These are phyloP conservation scores for Neofusicoccum sp. DNA, from an alignment of 2,329 filamentous ascomycete genomes.

Conservation along the genomic window DNA sequence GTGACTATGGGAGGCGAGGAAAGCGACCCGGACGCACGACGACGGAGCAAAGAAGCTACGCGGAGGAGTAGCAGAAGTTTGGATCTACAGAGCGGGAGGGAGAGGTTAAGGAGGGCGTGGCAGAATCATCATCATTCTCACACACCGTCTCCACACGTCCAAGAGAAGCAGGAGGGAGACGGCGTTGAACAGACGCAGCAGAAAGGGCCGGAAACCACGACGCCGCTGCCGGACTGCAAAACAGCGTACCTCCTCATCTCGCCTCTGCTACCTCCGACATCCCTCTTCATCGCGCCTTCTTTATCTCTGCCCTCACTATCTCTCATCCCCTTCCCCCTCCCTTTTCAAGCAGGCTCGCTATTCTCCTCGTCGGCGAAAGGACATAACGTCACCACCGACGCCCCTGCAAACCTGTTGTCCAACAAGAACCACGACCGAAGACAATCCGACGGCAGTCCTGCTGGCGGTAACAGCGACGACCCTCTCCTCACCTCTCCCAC, in stretches of 20 bases:
- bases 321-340: slow-evolving; percentile 6
- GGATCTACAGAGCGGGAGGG: background rate
- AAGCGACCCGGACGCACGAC: slow-evolving; percentile 41
- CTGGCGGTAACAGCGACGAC: background rate
- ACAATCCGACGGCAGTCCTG: too few relatives aligned
- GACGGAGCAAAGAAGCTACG: slow-evolving; percentile 26
- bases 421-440: background rate
- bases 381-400: too few relatives aligned
- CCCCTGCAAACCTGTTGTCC: too few relatives aligned
- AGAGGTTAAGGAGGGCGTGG: slow-evolving; percentile 6
- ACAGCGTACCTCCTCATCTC: slow-evolving; percentile 50
- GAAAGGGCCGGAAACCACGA: background rate
- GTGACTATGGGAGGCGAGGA: slow-evolving; percentile 52
- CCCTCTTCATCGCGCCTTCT: slow-evolving; percentile 35
- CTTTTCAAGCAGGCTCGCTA: background rate
- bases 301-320: slow-evolving; percentile 9
- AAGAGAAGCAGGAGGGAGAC: background rate
- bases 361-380: background rate
- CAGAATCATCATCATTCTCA: background rate
- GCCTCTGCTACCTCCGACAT: slow-evolving; percentile 49
- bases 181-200: background rate
- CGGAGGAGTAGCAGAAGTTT: background rate
- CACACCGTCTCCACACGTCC: background rate
- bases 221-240: background rate
- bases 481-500: slow-evolving; percentile 43